These are phyloP conservation scores for Kwoniella dejecticola DNA, from an alignment of 768 basidiomycete genomes.

Conservation along the genomic window DNA sequence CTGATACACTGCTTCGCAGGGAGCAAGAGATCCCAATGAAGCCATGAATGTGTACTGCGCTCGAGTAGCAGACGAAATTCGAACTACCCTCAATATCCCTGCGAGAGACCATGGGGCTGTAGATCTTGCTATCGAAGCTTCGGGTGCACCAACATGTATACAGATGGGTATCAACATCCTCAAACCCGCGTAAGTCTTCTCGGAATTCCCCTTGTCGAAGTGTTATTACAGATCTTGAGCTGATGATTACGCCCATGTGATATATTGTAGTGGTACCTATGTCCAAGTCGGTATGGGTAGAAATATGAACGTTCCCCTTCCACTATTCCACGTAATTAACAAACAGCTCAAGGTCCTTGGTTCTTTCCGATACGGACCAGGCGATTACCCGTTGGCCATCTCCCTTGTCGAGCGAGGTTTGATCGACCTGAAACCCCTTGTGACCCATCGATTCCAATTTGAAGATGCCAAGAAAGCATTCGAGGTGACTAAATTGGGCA, in stretches of 20 bases:
- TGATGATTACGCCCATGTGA: too few species aligned
- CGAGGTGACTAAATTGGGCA: conserved; percentile 72
- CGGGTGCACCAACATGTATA: conserved; percentile 87
- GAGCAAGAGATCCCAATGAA: conserved; percentile 19
- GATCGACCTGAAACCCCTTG: conserved; percentile 81
- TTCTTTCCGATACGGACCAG: conserved; percentile 67
- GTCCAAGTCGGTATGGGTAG: conserved; percentile 83
- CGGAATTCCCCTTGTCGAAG: too few species aligned
- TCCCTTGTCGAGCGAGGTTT: conserved; percentile 76
- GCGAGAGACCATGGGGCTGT: conserved; percentile 71
- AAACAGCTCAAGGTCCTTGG: conserved; percentile 85
- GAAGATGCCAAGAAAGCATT: conserved; percentile 76
- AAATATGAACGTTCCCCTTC: conserved; percentile 67
- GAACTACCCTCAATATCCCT: conserved; percentile 65
- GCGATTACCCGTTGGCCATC: conserved; percentile 66
- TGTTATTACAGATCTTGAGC: too few species aligned
- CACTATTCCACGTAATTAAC: conserved; percentile 67
- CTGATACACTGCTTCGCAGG: conserved; percentile 1
- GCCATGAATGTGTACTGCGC: conserved; percentile 18
- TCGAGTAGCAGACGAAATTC: conserved; percentile 19
- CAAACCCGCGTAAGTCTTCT: conserved; percentile 64
- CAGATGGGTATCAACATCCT: conserved; percentile 76
- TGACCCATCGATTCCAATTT: conserved; percentile 66
- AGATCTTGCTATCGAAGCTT: conserved; percentile 86
- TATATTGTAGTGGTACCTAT: conserved; percentile 44